These are phyloP conservation scores for Beta corolliflora DNA, from an alignment of 179 eudicot genomes.

Conservation along the genomic window DNA sequence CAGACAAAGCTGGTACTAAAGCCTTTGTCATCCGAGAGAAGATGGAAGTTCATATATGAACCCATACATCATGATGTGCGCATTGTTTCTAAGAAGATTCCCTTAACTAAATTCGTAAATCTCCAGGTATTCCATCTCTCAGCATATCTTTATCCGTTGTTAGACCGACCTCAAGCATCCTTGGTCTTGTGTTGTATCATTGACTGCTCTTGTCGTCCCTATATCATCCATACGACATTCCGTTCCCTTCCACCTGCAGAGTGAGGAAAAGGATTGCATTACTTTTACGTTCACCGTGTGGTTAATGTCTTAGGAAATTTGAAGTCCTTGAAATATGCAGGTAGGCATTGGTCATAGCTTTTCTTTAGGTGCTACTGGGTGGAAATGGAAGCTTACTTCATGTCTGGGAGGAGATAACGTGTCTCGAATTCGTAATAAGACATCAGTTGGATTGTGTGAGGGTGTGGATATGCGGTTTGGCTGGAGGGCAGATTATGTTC, in stretches of 20 bases:
- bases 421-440: constrained; percentile 80
- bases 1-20: constrained; percentile 77
- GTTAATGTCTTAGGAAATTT: background rate
- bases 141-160: background rate
- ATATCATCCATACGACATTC: background rate
- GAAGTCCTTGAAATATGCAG: constrained; percentile 37
- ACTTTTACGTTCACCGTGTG: background rate
- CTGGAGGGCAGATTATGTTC: constrained; percentile 93
- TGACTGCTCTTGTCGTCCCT: background rate
- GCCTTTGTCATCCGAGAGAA: constrained; percentile 68
- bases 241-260: background rate
- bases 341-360: constrained; percentile 85
- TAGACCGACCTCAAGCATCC: background rate
- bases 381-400: constrained; percentile 90
- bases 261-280: background rate
- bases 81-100: constrained; percentile 85
- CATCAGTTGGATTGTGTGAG: constrained; percentile 77
- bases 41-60: constrained; percentile 76
- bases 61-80: constrained; percentile 78
- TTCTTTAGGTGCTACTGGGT: constrained; percentile 65
- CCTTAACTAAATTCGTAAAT: constrained; percentile 77
- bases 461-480: constrained; percentile 90
- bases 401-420: constrained; percentile 83
- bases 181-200: background rate
- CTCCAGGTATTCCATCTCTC: constrained; percentile 53